These are phyloP conservation scores for Cryptosporidium tyzzeri DNA, from an alignment of 169 alveolate genomes.

Conservation along the genomic window DNA sequence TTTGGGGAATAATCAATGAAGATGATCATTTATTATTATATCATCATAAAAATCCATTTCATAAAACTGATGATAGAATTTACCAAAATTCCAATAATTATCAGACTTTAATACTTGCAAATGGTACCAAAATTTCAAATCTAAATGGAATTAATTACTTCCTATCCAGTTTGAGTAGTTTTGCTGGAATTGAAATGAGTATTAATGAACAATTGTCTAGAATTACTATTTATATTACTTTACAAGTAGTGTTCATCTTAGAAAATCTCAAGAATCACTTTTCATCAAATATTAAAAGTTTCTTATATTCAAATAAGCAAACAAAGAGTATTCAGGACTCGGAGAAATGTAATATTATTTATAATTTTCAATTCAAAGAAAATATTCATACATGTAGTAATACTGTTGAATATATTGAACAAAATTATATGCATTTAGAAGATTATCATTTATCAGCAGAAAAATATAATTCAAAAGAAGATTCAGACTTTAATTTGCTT, in stretches of 20 bases:
- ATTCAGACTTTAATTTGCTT: not conserved
- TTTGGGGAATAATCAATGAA: slow-evolving; percentile 41
- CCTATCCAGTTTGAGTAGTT: slow-evolving; percentile 36
- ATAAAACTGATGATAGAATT: not conserved
- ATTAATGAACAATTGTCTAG: not conserved
- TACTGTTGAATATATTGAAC: not conserved
- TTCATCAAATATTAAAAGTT: not conserved
- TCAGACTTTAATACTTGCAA: slow-evolving; percentile 5
- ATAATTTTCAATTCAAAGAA: not conserved
- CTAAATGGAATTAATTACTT: slow-evolving; percentile 50
- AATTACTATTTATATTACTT: slow-evolving; percentile 16
- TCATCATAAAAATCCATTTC: slow-evolving; percentile 71
- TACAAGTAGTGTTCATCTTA: slow-evolving; percentile 13
- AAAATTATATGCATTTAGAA: not conserved
- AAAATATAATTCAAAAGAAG: not conserved
- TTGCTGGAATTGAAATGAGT: slow-evolving; percentile 61
- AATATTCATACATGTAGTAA: not conserved
- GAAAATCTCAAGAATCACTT: not conserved
- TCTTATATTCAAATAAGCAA: not conserved
- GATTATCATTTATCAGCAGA: not conserved
- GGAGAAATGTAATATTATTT: not conserved
- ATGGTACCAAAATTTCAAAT: not conserved
- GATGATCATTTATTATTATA: slow-evolving; percentile 37
- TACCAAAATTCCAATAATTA: not conserved
- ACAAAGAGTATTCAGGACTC: not conserved